A percentile compares a stretch with the other conserved stretches of the same genome.
Evolutionary conservation across 192 early-diverging fungal genomes (phyloP).

Genomic region (Rhizophagus clarus): DNA sequence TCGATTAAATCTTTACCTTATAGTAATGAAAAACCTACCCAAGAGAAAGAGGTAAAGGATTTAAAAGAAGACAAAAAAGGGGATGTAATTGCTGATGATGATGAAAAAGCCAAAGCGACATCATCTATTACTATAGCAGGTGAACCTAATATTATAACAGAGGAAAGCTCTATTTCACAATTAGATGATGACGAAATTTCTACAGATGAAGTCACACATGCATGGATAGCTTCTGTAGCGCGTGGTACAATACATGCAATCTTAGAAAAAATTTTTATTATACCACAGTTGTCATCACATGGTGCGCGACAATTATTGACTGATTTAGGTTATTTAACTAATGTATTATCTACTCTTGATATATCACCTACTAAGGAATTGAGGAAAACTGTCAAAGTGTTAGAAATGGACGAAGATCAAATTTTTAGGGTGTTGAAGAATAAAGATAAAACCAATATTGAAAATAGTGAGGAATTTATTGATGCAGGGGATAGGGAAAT

Average conservation of each 20-base stretch:
- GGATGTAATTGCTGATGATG: not conserved
- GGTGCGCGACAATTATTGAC: slow-evolving; percentile 20
- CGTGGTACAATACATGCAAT: slow-evolving; percentile 58
- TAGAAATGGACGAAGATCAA: slow-evolving; percentile 28
- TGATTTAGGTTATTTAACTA: slow-evolving; percentile 28
- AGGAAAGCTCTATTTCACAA: slow-evolving; percentile 24
- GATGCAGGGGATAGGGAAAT: slow-evolving; percentile 15
- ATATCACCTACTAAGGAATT: slow-evolving; percentile 5
- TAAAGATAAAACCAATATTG: not conserved
- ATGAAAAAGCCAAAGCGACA: not conserved
- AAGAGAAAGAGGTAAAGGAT: slow-evolving; percentile 29
- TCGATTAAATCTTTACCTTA: slow-evolving; percentile 47
- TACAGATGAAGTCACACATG: slow-evolving; percentile 54
- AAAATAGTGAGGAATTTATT: slow-evolving; percentile 1
- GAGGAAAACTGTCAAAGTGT: not conserved
- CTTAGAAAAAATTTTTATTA: slow-evolving; percentile 31
- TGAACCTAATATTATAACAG: not conserved
- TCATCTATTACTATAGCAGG: not conserved
- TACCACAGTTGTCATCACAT: slow-evolving; percentile 29
- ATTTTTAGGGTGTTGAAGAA: not conserved
- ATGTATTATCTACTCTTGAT: slow-evolving; percentile 19
- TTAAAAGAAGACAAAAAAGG: slow-evolving; percentile 27
- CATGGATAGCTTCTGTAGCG: slow-evolving; percentile 71
- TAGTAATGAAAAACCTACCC: slow-evolving; percentile 34
- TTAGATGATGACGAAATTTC: slow-evolving; percentile 40